A percentile compares a stretch with the other conserved stretches of the same genome.
These are phyloP conservation scores for Schizochytrium sp. DNA, from an alignment of 108 stramenopile species.

Conservation along the genomic window DNA sequence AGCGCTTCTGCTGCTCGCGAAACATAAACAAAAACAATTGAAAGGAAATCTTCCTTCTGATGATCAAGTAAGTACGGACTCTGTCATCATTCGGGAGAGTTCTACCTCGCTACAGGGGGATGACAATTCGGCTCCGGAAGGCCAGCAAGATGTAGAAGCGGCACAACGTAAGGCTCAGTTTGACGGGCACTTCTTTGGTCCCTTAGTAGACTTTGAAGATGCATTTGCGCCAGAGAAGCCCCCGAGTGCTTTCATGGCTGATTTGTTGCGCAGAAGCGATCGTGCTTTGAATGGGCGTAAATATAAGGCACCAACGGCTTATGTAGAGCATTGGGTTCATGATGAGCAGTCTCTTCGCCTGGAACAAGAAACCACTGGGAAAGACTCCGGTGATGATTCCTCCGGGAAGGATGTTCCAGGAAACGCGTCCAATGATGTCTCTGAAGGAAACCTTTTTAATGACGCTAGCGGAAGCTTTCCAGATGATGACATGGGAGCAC, in stretches of 20 bases:
- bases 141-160: neutral
- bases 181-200: slow-evolving; percentile 37
- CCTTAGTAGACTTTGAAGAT: neutral
- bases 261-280: neutral
- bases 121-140: neutral
- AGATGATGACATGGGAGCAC: neutral
- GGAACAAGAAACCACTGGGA: neutral
- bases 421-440: no score
- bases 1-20: neutral
- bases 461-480: no score
- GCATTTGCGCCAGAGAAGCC: neutral
- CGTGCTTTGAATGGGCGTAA: neutral
- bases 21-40: no score
- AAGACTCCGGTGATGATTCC: neutral
- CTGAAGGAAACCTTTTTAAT: no score
- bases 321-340: slow-evolving; percentile 25
- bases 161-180: neutral
- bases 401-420: neutral
- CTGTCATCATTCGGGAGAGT: neutral
- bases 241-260: neutral
- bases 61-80: neutral
- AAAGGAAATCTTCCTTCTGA: neutral
- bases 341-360: neutral
- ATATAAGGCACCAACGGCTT: neutral
- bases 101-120: neutral